Percentiles rank a stretch among this genome's conserved stretches.
Conservation (phyloP, 192 early-diverging fungal genomes). For the Funneliformis geosporum region DNA sequence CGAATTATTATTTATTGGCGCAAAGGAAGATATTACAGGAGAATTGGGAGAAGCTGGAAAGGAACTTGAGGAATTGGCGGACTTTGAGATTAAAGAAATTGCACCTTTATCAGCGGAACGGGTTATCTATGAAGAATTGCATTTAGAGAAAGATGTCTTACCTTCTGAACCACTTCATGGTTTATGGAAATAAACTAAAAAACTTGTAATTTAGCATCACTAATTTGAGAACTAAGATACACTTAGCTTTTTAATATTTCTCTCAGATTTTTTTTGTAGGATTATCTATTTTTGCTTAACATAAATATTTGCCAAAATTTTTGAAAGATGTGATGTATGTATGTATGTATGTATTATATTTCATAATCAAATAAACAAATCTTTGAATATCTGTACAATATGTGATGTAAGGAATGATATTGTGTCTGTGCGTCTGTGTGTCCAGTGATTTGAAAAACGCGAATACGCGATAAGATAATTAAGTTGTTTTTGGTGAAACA, state of each 20-base stretch:
- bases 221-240: not conserved
- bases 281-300: no score
- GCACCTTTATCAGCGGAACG: slow-evolving; percentile 31
- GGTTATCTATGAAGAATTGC: slow-evolving; percentile 41
- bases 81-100: slow-evolving; percentile 39
- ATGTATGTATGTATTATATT: no score
- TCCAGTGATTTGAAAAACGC: no score
- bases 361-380: no score
- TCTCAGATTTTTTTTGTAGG: no score
- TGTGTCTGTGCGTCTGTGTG: no score
- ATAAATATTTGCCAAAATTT: no score
- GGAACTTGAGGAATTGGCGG: slow-evolving; percentile 36
- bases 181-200: slow-evolving; percentile 36
- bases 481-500: no score
- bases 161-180: slow-evolving; percentile 39
- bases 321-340: no score
- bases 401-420: no score
- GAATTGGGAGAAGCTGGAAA: slow-evolving; percentile 43
- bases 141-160: slow-evolving; percentile 26
- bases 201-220: not conserved
- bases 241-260: not conserved
- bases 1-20: slow-evolving; percentile 49
- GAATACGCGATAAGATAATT: no score
- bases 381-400: no score
- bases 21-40: slow-evolving; percentile 35